Conservation (phyloP, 306 rosid genomes). For the Acmispon strigosus region DNA sequence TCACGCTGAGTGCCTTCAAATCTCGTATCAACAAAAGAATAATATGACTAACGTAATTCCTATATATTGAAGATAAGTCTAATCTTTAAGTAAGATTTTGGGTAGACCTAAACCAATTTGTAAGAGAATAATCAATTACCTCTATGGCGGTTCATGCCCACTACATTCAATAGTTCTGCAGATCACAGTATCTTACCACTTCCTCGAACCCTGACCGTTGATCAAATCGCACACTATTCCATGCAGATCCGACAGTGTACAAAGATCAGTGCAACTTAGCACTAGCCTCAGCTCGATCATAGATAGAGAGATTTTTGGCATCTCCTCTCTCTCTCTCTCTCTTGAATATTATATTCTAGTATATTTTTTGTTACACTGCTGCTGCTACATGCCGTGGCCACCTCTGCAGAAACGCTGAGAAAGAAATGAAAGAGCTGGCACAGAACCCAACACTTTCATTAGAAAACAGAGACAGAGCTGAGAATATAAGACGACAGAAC, state of each 20-base stretch:
- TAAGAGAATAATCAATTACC: no score
- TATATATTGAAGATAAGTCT: no score
- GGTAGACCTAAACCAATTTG: no score
- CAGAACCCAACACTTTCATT: conserved; percentile 59
- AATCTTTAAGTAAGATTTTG: no score
- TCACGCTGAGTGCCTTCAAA: no score
- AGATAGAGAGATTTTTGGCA: conserved; percentile 21
- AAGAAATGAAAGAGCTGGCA: conserved; percentile 60
- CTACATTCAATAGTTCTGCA: not conserved
- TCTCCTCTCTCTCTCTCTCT: not conserved
- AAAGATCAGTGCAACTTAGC: no score
- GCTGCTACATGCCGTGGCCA: conserved; percentile 48
- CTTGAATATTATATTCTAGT: not conserved
- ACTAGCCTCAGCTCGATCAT: not conserved
- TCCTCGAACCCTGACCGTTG: not conserved
- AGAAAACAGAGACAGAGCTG: conserved; percentile 42
- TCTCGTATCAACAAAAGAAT: no score
- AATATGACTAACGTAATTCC: no score
- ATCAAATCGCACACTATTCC: not conserved
- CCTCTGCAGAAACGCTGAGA: conserved; percentile 62
- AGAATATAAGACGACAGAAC: conserved; percentile 47
- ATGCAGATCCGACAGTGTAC: not conserved
- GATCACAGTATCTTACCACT: not conserved
- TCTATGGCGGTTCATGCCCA: no score
- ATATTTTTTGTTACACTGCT: not conserved